Base-by-base conservation (phyloP, 2,329 filamentous ascomycete species). In the Colletotrichum filicis region DNA sequence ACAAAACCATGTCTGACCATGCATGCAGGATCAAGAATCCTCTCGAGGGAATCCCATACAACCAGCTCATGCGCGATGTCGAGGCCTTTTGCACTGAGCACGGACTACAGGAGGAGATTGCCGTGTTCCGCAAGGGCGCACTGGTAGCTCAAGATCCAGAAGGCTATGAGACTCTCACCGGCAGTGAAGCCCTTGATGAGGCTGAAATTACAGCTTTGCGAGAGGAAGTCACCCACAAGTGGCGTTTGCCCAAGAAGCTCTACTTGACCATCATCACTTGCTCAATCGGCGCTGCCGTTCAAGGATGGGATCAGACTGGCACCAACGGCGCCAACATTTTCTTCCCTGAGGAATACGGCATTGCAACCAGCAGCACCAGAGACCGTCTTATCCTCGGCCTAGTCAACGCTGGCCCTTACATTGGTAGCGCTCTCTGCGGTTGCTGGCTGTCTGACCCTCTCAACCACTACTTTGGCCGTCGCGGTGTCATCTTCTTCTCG, bases 81-180 rank as follows among this genome's bases (percentile, higher is more conserved):
- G 86, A 90, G 64, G 84, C 85, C n/a, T 94, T 93, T 77, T 92
- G 91, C 52, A 83, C 84, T 16, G 82, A 87, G 55, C 89, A 92
- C 76, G 86, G 86, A 28, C 85, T 95, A 30, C 81, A 83, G 2
- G 88, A 92, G 66, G 87, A 92, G 75, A 82, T 90, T 3, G 82
- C 84, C 4, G 79, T 92, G 19, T 86, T 95, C 64, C 86, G 88
- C 64, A 92, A 92, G 77, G 94, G 93, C 42, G 94, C 93, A 4
- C 85, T 96, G 12, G 88, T 95, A 22, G 94, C 94, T 3, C 92
- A 94, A 79, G 90, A 92, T 76, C 93, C 93, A 0, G 83, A 84
- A 9, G 85, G 86, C 35, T 93, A 85, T 79, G 92, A 94, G 70
- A 84, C 87, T 42, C 86, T 95, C 53, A 82, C 80, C 4, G 87